Base-by-base conservation (phyloP, 1,139 yeast genomes). In the Insectozyma bohioensis region DNA sequence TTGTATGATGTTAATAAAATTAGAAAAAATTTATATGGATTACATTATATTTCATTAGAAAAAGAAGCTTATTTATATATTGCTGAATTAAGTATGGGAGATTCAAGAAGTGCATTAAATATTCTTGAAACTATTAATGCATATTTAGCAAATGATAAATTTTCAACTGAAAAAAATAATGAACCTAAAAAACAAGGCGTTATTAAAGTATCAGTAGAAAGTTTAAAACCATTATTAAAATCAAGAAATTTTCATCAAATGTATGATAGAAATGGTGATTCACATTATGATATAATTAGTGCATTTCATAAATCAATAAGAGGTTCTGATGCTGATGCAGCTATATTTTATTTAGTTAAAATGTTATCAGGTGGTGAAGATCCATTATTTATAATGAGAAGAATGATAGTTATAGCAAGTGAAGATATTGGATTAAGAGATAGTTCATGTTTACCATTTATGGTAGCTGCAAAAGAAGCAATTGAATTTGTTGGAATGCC, bases 401-500 rank as follows among this genome's bases (percentile, higher is more conserved):
- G 98, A 45, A 85, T 94, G 95, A 81, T 92, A 3, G 72, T 95
- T 4, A 88, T 90, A 18, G 96, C 97, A 0, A 81, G 92, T 52
- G 98, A 86, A 56, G 97, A 90, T 53, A 67, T 88, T 20, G 97
- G 97, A 0, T 61, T 85, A 3, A 63, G 85, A 8, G 97, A 94
- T 55, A 86, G 90, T 36, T 58, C 84, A 0, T 80, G 95, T 47
- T 61, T 94, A 26, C 95, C 97, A 1, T 81, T 92, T 58, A 92
- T 95, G 1, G 73, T 85, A 2, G 80, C 97, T 0, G 78, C 95
- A 0, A 86, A 84, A 52, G 87, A 86, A 32, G 90, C 97, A 0
- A 78, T 86, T 4, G 94, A 87, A 58, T 87, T 85, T 57, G 73
- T 92, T n/a, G 99, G 99, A 0, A 72, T 92, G 75, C 99, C 99